A percentile compares a stretch with the other conserved stretches of the same genome.
phyloP scores from a whole-genome alignment of 2,329 filamentous ascomycete species.

The Phyllosticta paracitricarpa region DNA sequence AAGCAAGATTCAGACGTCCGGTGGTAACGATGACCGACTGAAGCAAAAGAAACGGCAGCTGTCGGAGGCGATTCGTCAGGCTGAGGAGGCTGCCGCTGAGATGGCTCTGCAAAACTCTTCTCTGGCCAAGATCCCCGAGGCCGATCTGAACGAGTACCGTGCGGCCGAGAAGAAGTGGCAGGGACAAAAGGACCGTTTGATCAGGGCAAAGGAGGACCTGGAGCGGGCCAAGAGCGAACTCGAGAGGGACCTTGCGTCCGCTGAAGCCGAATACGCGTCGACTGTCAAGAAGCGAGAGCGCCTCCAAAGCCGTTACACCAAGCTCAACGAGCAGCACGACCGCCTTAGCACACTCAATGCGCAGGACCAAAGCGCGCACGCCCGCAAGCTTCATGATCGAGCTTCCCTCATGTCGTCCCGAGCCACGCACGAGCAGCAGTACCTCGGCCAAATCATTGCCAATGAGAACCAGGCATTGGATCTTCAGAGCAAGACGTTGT shows the following conservation, averaged over 20 bases:
- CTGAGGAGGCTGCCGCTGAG: slow-evolving; percentile 50
- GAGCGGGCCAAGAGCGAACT: slow-evolving; percentile 52
- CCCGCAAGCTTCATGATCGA: slow-evolving; percentile 31
- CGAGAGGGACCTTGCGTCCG: slow-evolving; percentile 52
- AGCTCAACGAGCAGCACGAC: slow-evolving; percentile 62
- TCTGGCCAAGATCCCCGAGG: slow-evolving; percentile 53
- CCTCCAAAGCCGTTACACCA: slow-evolving; percentile 58
- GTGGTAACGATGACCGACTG: slow-evolving; percentile 66
- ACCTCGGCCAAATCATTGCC: slow-evolving; percentile 28
- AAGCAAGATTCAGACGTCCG: slow-evolving; percentile 54
- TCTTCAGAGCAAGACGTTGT: slow-evolving; percentile 26
- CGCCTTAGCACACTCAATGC: slow-evolving; percentile 60
- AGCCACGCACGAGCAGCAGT: slow-evolving; percentile 26
- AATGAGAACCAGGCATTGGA: slow-evolving; percentile 30
- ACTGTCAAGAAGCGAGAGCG: slow-evolving; percentile 62
- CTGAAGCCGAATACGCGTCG: slow-evolving; percentile 54
- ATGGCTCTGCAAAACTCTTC: slow-evolving; percentile 53
- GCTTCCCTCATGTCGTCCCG: slow-evolving; percentile 27
- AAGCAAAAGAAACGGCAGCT: slow-evolving; percentile 67
- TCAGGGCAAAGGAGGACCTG: slow-evolving; percentile 44
- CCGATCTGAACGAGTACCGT: slow-evolving; percentile 49
- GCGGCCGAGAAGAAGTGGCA: slow-evolving; percentile 49
- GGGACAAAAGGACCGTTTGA: slow-evolving; percentile 42
- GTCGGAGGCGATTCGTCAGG: slow-evolving; percentile 61
- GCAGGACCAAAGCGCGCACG: slow-evolving; percentile 54